These are phyloP conservation scores for Albugo laibachii DNA, from an alignment of 352 stramenopile genomes.

Conservation along the genomic window DNA sequence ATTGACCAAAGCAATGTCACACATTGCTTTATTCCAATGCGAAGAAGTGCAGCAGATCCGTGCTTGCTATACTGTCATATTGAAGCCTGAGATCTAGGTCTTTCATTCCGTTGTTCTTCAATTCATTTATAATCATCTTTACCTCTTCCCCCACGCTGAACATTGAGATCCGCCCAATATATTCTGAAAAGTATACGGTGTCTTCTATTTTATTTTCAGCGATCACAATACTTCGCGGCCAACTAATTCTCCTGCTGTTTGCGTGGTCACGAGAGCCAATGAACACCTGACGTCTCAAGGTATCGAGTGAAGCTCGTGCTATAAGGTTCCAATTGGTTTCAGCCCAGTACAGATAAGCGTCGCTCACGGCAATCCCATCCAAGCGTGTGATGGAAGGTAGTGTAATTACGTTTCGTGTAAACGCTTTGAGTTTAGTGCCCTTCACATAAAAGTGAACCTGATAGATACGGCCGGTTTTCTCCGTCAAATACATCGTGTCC, in stretches of 20 bases:
- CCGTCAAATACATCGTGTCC: constrained; percentile 34
- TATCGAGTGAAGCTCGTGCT: constrained; percentile 17
- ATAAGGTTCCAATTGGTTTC: constrained; percentile 45
- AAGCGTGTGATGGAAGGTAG: constrained; percentile 23
- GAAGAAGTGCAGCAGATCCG: neutral
- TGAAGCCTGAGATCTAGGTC: constrained; percentile 16
- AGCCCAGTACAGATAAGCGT: constrained; percentile 46
- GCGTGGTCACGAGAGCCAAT: constrained; percentile 30
- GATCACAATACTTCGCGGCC: constrained; percentile 25
- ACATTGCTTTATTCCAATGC: neutral
- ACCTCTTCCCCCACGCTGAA: constrained; percentile 14
- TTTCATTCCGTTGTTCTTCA: constrained; percentile 25
- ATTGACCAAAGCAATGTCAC: too few relatives aligned
- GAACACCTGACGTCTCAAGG: constrained; percentile 26
- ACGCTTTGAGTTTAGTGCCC: neutral
- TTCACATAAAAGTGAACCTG: constrained; percentile 4
- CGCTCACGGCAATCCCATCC: constrained; percentile 39
- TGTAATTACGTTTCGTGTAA: neutral
- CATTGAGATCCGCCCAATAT: constrained; percentile 19
- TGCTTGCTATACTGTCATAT: neutral
- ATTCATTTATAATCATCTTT: constrained; percentile 20
- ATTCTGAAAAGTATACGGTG: constrained; percentile 36
- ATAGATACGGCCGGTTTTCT: constrained; percentile 47
- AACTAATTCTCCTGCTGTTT: constrained; percentile 11
- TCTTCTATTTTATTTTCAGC: constrained; percentile 12